Conservation (phyloP, 1,139 yeast species). For the Geotrichum cucujoidarum region DNA sequence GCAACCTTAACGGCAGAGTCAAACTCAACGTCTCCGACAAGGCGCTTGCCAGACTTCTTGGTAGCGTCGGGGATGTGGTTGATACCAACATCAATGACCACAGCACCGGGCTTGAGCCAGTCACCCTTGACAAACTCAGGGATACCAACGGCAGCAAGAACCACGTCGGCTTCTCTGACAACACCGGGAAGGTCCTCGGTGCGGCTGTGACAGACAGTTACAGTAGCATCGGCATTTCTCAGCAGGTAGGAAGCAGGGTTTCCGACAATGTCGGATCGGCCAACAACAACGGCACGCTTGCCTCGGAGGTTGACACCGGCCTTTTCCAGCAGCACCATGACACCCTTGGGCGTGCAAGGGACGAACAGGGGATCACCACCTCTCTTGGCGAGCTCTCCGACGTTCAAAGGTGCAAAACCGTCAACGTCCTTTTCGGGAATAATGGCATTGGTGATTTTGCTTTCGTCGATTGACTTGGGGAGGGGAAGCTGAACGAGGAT, state of each 20-base stretch:
- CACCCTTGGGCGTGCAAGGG: conserved; percentile 97
- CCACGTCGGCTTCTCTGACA: conserved; percentile 75
- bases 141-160: conserved; percentile 86
- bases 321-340: conserved; percentile 66
- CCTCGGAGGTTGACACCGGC: conserved; percentile 65
- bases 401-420: conserved; percentile 86
- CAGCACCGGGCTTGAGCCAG: conserved; percentile 80
- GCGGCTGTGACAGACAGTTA: conserved; percentile 77
- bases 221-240: conserved; percentile 76
- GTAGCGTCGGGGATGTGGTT: conserved; percentile 75
- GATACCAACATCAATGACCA: conserved; percentile 94
- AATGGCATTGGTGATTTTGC: conserved; percentile 72
- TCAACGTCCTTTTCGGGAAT: conserved; percentile 84
- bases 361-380: conserved; percentile 80
- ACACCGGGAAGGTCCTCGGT: conserved; percentile 59
- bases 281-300: conserved; percentile 85
- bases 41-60: conserved; percentile 74
- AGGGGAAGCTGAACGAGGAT: conserved; percentile 88
- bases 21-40: conserved; percentile 93
- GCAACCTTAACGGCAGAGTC: conserved; percentile 63
- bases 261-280: conserved; percentile 96
- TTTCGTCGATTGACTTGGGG: conserved; percentile 76
- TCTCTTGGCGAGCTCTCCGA: conserved; percentile 87
- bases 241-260: conserved; percentile 83
- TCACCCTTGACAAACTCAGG: conserved; percentile 80